Evolutionary conservation across 2,329 filamentous ascomycete genomes (phyloP), one percentile per base, ranked within the genome.

Genomic region (Neopestalotiopsis sp.): DNA sequence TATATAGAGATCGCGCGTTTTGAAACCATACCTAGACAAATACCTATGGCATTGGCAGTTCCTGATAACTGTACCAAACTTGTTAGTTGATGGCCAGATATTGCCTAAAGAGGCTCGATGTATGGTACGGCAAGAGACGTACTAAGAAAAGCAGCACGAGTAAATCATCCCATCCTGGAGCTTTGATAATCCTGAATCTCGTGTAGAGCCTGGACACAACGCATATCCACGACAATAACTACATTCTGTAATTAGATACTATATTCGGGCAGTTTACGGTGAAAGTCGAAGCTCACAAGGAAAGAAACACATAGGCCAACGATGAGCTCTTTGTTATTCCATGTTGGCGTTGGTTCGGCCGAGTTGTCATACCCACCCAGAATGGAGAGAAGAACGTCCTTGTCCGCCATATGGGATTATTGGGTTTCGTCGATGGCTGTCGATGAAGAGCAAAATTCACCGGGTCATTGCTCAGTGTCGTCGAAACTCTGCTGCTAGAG

Each of bases 331-430:
- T 68, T 66, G 28, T 65, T 60, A 45, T 75, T 75, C 71, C 72
- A 72, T 59, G 68, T 66, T 4, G 72, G 72, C 49, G 70, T 40
- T 20, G 73, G 71, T 20, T 75, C 73, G 67, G 69, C n/a, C 30
- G 74, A 67, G 61, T 75, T 75, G 32, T 74, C 40, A 62, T 71
- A 70, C 14, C 62, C 65, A 4, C 72, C 72, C 17, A 73, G 56
- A 4, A 70, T 66, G 52, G 68, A 63, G 14, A 69, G 28, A 17
- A 74, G 34, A n/a, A 67, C 71, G 24, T 30, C 52, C 52, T 30
- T 60, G 34, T 60, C 56, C 12, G 65, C 65, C 65, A 67, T 67
- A 5, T 45, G 30, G 40, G 17, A 17, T 12, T 34, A 30, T 30
- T 38, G 59, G 30, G n/a, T 61, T 32, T 61, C 32, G 12, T 40